Conservation (phyloP, 805 yeast genomes). For the Yarrowia sp. region DNA sequence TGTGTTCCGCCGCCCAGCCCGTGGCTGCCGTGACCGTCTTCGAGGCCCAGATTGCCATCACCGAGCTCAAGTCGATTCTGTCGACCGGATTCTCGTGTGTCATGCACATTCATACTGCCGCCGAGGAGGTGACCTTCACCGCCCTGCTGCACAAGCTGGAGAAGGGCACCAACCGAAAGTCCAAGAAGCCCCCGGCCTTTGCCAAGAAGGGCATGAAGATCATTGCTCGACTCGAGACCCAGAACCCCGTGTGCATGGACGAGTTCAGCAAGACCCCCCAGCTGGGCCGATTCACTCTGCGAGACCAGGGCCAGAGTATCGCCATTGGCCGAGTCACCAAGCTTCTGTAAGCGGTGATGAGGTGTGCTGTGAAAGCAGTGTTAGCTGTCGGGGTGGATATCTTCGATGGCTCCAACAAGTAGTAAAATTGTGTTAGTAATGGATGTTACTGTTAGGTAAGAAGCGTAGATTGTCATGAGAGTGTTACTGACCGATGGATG, state of each 20-base stretch:
- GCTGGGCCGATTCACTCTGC: constrained; percentile 95
- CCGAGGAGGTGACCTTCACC: constrained; percentile 88
- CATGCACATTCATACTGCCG: constrained; percentile 98
- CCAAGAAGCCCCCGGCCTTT: constrained; percentile 96
- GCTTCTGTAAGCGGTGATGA: constrained; percentile 49
- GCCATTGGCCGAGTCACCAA: constrained; percentile 98
- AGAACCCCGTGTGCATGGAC: constrained; percentile 92
- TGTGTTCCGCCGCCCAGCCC: constrained; percentile 85
- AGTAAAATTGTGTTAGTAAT: constrained; percentile 6
- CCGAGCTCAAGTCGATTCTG: constrained; percentile 91
- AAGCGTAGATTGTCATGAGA: no score
- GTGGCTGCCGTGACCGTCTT: constrained; percentile 88
- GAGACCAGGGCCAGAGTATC: constrained; percentile 98
- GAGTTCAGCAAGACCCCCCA: constrained; percentile 92
- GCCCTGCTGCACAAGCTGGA: constrained; percentile 90
- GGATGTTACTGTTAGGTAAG: not conserved
- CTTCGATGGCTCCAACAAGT: no score
- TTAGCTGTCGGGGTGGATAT: no score
- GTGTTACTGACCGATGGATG: no score
- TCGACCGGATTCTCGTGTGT: constrained; percentile 97
- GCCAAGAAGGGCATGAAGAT: constrained; percentile 99
- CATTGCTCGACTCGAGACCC: constrained; percentile 86
- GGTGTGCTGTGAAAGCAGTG: no score
- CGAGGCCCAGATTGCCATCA: constrained; percentile 96
- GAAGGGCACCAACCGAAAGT: constrained; percentile 94